Evolutionary conservation across 805 yeast genomes (phyloP), one percentile per base, ranked within the genome.

Genomic region (Starmerella floris): DNA sequence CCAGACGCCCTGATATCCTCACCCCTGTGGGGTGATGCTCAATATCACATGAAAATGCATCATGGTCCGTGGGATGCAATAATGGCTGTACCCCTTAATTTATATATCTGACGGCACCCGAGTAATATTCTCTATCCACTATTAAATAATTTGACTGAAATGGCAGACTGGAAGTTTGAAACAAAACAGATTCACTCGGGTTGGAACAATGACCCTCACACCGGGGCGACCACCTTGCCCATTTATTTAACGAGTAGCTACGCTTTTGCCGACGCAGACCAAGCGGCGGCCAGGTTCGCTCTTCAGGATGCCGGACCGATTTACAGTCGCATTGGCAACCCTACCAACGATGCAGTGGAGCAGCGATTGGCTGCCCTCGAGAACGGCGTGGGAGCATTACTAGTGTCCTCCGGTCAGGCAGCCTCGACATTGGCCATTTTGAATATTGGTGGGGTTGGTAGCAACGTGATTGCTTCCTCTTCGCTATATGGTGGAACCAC

Each of bases 111-210:
- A n/a, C n/a, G n/a, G n/a, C n/a, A n/a, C n/a, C n/a, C n/a, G n/a
- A n/a, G n/a, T n/a, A n/a, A n/a, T n/a, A n/a, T n/a, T n/a, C n/a
- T n/a, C n/a, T n/a, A n/a, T n/a, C n/a, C n/a, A n/a, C n/a, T n/a
- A n/a, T n/a, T n/a, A n/a, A n/a, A n/a, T n/a, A n/a, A n/a, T n/a
- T n/a, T n/a, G n/a, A n/a, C n/a, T n/a, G 43, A 43, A 31, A 44
- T 37, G 37, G 9, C 27, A 9, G 35, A 41, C 25, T 48, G 52
- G 51, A 41, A 37, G 8, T 52, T 52, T 30, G 95, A 87, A 56
- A 87, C 95, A 25, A 69, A 82, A 45, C 95, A 88, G 69, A 73
- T 88, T 54, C 97, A 88, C 64, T 95, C 95, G 42, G 98, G 98
- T 25, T 95, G 85, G 66, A 71, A 70, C 48, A 70, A 65, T 25